Evolutionary conservation across 345 rosid species (phyloP).

Genomic region (Isatis tinctoria): DNA sequence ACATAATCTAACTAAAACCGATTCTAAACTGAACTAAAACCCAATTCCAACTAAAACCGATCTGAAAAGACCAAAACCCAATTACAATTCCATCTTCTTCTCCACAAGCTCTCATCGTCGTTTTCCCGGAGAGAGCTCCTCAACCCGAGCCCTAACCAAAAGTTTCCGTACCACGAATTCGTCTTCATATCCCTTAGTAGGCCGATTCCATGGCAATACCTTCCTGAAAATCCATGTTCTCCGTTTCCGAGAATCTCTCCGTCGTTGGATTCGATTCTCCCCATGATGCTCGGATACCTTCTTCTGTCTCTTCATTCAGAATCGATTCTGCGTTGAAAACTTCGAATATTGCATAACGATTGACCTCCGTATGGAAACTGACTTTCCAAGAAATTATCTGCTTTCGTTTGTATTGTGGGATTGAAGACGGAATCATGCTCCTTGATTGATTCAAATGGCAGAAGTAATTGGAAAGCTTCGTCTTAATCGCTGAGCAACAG

Average conservation of each 20-base stretch:
- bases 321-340: conserved; percentile 68
- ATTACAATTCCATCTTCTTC: no score
- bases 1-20: no score
- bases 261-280: conserved; percentile 28
- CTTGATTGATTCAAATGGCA: conserved; percentile 49
- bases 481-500: conserved; percentile 36
- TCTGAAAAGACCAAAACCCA: no score
- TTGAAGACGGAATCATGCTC: conserved; percentile 41
- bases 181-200: not conserved
- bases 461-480: conserved; percentile 50
- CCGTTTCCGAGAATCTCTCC: no score
- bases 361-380: conserved; percentile 12
- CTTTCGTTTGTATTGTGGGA: conserved; percentile 27
- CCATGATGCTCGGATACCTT: conserved; percentile 81
- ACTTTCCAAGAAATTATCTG: conserved; percentile 23
- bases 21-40: no score
- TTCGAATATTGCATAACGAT: conserved; percentile 6
- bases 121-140: conserved; percentile 41
- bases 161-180: conserved; percentile 32
- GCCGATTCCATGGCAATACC: not conserved
- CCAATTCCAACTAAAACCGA: no score
- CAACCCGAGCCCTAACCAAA: conserved; percentile 24
- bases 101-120: conserved; percentile 40
- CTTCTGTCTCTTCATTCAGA: conserved; percentile 64
- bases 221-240: not conserved